A percentile compares a stretch with the other conserved stretches of the same genome.
Conservation (phyloP, 2,329 filamentous ascomycete genomes). For the Tolypocladium paradoxum region DNA sequence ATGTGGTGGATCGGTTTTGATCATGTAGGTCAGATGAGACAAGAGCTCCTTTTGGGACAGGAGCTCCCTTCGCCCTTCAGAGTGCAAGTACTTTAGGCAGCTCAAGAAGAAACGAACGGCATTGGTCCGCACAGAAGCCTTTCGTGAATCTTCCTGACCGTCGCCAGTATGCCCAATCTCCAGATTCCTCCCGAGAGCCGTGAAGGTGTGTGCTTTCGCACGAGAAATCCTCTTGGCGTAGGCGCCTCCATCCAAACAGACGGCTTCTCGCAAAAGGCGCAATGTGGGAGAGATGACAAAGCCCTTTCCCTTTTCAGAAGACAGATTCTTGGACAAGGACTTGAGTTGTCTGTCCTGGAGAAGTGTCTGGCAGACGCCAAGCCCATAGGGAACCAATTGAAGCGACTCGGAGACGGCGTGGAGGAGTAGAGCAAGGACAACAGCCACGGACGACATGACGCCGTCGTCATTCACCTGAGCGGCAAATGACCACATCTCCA, state of each 20-base stretch:
- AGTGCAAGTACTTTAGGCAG: conserved; percentile 66
- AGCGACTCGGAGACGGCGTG: conserved; percentile 65
- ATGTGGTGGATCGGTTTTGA: conserved; percentile 67
- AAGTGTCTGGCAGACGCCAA: conserved; percentile 70
- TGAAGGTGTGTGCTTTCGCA: conserved; percentile 67
- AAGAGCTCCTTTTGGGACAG: conserved; percentile 71
- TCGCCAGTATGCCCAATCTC: conserved; percentile 53
- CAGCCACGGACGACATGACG: conserved; percentile 68
- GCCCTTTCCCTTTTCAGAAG: conserved; percentile 71
- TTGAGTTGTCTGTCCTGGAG: conserved; percentile 73
- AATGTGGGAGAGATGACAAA: conserved; percentile 83
- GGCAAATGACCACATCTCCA: conserved; percentile 82
- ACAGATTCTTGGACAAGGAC: conserved; percentile 67
- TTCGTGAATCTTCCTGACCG: conserved; percentile 49
- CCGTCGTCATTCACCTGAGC: conserved; percentile 70
- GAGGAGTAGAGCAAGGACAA: conserved; percentile 71
- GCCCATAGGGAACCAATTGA: conserved; percentile 63
- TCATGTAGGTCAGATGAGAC: conserved; percentile 67
- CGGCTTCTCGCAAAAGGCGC: conserved; percentile 75
- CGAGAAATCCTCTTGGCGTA: conserved; percentile 69
- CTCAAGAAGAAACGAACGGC: conserved; percentile 72
- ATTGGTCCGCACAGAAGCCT: conserved; percentile 72
- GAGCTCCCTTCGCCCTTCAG: conserved; percentile 70
- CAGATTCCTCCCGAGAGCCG: conserved; percentile 71
- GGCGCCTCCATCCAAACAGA: conserved; percentile 74